phyloP scores from a whole-genome alignment of 2,329 filamentous ascomycete genomes.

The Hymenoscyphus infarciens region DNA sequence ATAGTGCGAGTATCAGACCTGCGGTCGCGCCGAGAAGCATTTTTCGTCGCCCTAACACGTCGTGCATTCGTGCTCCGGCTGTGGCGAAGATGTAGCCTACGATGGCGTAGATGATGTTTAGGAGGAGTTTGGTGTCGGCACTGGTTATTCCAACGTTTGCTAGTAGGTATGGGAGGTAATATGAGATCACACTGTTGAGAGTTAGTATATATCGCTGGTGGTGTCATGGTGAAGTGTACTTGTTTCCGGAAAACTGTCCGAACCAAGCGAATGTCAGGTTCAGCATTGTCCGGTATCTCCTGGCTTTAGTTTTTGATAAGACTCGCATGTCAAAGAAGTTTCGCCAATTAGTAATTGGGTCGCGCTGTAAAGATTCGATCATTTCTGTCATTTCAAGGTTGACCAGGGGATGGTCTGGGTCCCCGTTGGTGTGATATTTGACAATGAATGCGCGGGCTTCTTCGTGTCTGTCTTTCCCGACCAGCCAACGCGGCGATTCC shows the following conservation, averaged over 20 bases:
- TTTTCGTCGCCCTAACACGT: background rate
- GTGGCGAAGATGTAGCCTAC: constrained; percentile 1
- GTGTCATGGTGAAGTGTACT: constrained; percentile 15
- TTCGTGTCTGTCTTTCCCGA: constrained; percentile 46
- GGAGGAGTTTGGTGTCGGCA: background rate
- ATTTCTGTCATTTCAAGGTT: constrained; percentile 50
- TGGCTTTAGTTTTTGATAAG: background rate
- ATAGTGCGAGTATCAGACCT: background rate
- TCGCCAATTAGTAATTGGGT: constrained; percentile 26
- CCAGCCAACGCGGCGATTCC: constrained; percentile 42
- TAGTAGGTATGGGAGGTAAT: background rate
- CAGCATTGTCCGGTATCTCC: constrained; percentile 6
- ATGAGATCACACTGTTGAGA: background rate
- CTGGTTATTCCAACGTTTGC: background rate
- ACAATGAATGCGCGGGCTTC: constrained; percentile 49
- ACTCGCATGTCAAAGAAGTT: background rate
- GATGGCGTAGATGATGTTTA: background rate
- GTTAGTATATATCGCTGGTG: background rate
- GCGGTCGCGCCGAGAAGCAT: background rate
- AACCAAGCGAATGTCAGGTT: constrained; percentile 13
- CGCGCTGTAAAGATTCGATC: constrained; percentile 42
- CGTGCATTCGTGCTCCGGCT: constrained; percentile 1
- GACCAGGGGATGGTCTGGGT: constrained; percentile 41
- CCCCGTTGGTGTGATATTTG: constrained; percentile 50
- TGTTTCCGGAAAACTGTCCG: constrained; percentile 16